phyloP scores from a whole-genome alignment of 73 alveolate species.

The Uronychia binucleata region DNA sequence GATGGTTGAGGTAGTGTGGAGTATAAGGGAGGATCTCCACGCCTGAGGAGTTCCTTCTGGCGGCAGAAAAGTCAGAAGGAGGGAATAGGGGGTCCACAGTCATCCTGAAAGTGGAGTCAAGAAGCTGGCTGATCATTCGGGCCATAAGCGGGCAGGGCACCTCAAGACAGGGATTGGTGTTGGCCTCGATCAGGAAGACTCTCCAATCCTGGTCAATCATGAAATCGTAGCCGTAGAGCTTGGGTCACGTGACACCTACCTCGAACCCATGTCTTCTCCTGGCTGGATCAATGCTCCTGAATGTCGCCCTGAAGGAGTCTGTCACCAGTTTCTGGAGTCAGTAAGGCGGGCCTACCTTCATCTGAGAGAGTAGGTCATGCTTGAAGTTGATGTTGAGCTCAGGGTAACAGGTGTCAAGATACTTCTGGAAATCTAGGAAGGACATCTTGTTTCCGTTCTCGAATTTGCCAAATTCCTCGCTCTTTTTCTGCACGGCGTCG shows the following conservation, averaged over 20 bases:
- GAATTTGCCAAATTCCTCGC: slow-evolving; percentile 66
- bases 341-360: slow-evolving; percentile 8
- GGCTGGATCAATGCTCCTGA: slow-evolving; percentile 52
- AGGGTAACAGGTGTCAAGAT: slow-evolving; percentile 15
- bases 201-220: slow-evolving; percentile 86
- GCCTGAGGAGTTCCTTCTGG: neutral
- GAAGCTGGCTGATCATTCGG: slow-evolving; percentile 79
- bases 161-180: slow-evolving; percentile 94
- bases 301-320: slow-evolving; percentile 63
- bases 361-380: slow-evolving; percentile 45
- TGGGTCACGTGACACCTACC: slow-evolving; percentile 3
- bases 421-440: slow-evolving; percentile 48
- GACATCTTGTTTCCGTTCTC: slow-evolving; percentile 63
- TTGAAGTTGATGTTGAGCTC: slow-evolving; percentile 25
- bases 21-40: neutral
- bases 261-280: slow-evolving; percentile 62
- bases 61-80: slow-evolving; percentile 40
- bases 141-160: slow-evolving; percentile 86
- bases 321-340: slow-evolving; percentile 25
- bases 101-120: slow-evolving; percentile 86
- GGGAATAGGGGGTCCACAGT: slow-evolving; percentile 84
- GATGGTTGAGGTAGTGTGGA: too few relatives aligned
- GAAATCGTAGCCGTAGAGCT: slow-evolving; percentile 83
- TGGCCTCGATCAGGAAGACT: slow-evolving; percentile 87
- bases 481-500: slow-evolving; percentile 72